Evolutionary conservation across 73 alveolate species (phyloP).

Genomic region (Uronychia setigera): DNA sequence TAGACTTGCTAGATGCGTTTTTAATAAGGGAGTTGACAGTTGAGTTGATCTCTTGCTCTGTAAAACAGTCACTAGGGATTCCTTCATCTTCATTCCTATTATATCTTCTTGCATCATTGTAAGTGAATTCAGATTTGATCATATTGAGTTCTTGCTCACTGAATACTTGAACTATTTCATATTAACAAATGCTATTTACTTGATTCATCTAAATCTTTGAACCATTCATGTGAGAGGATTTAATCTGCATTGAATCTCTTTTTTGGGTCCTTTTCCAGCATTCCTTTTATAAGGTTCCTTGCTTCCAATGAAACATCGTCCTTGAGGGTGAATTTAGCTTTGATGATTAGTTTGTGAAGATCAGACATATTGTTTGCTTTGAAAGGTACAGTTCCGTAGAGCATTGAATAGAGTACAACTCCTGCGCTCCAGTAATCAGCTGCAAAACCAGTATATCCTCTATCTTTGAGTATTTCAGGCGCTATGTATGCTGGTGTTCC

Average conservation of each 20-base stretch:
- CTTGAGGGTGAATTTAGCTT: constrained; percentile 44
- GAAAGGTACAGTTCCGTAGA: constrained; percentile 72
- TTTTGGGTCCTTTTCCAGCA: constrained; percentile 67
- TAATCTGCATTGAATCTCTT: constrained; percentile 65
- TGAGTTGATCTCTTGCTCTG: constrained; percentile 60
- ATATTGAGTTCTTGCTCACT: constrained; percentile 46
- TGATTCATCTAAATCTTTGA: constrained; percentile 26
- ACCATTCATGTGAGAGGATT: constrained; percentile 74
- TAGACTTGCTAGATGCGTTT: constrained; percentile 77
- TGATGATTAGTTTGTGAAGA: constrained; percentile 65
- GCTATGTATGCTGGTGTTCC: constrained; percentile 83
- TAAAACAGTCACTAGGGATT: constrained; percentile 58
- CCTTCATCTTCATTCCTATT: constrained; percentile 57
- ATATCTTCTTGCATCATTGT: constrained; percentile 31
- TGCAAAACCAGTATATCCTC: constrained; percentile 67
- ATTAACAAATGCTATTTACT: background rate
- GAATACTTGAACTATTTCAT: constrained; percentile 39
- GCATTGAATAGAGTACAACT: constrained; percentile 69
- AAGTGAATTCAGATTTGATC: constrained; percentile 55
- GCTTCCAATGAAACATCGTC: constrained; percentile 61
- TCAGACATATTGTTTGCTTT: constrained; percentile 69
- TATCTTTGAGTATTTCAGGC: constrained; percentile 65
- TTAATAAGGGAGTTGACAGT: constrained; percentile 46
- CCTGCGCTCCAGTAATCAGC: constrained; percentile 77
- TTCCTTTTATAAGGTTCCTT: constrained; percentile 59